Evolutionary conservation across 495 filamentous ascomycete genomes (phyloP).

Genomic region (Podospora didyma): DNA sequence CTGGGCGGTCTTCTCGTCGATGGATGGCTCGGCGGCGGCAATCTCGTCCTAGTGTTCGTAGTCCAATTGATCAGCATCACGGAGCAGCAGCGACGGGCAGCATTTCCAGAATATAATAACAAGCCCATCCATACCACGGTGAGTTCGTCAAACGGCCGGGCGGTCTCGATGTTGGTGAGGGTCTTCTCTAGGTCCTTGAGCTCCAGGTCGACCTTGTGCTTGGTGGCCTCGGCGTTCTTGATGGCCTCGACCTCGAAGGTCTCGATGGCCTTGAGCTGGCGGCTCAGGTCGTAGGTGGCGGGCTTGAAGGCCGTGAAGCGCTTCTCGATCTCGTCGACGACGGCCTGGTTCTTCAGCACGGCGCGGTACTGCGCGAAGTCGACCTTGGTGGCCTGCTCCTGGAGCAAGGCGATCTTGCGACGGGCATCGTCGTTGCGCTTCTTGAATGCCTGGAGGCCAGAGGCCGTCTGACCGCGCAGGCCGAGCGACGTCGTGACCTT

Average conservation of each 20-base stretch:
- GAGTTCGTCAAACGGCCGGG: slow-evolving; percentile 92
- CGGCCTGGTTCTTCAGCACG: slow-evolving; percentile 86
- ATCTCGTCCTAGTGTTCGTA: slow-evolving; percentile 90
- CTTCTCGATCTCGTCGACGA: slow-evolving; percentile 95
- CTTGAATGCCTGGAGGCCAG: slow-evolving; percentile 92
- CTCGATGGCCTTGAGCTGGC: slow-evolving; percentile 96
- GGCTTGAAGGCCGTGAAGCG: slow-evolving; percentile 88
- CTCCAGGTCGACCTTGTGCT: slow-evolving; percentile 89
- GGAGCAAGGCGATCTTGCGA: slow-evolving; percentile 78
- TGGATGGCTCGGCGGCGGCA: slow-evolving; percentile 84
- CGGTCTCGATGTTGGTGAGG: slow-evolving; percentile 93
- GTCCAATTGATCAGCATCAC: slow-evolving; percentile 16
- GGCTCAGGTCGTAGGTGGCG: slow-evolving; percentile 77
- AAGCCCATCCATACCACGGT: slow-evolving; percentile 71
- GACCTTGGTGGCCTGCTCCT: slow-evolving; percentile 73
- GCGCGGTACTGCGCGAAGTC: slow-evolving; percentile 93
- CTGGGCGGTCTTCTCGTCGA: slow-evolving; percentile 88
- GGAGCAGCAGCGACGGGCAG: background rate
- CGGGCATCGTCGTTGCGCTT: slow-evolving; percentile 99
- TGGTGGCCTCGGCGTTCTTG: slow-evolving; percentile 94
- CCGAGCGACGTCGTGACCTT: slow-evolving; percentile 88
- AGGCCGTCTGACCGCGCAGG: slow-evolving; percentile 88
- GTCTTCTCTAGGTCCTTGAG: slow-evolving; percentile 88
- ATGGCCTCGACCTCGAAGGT: slow-evolving; percentile 95
- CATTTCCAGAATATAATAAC: background rate